Evolutionary conservation across 345 rosid genomes (phyloP).

Genomic region (Schrenkiella parvula): DNA sequence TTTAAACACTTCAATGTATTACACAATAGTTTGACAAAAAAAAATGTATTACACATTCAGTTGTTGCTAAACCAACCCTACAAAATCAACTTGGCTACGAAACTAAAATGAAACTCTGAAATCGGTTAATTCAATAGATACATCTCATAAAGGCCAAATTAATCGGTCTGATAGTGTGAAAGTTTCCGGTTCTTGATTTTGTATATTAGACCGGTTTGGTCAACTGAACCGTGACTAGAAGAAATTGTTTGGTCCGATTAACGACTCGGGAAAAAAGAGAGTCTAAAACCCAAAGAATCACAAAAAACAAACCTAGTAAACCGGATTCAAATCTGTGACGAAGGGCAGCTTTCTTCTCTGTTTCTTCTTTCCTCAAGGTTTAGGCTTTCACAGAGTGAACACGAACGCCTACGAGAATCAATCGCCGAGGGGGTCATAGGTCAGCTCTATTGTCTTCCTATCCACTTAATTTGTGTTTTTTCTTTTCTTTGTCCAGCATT

Average conservation of each 20-base stretch:
- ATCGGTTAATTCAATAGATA: not conserved
- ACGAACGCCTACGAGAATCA: constrained; percentile 1
- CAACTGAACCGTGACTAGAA: not conserved
- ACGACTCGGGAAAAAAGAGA: too few species aligned
- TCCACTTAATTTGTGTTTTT: not conserved
- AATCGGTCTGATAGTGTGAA: not conserved
- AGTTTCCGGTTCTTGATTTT: not conserved
- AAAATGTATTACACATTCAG: not conserved
- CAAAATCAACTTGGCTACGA: not conserved
- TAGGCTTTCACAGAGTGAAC: not conserved
- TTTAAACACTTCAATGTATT: too few species aligned
- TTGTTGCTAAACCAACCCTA: not conserved
- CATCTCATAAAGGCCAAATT: not conserved
- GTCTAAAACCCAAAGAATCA: not conserved
- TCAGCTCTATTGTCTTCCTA: not conserved
- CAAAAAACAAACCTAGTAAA: not conserved
- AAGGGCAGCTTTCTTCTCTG: not conserved
- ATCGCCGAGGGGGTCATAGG: not conserved
- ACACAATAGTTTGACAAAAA: too few species aligned
- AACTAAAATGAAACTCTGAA: not conserved
- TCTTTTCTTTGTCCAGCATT: not conserved
- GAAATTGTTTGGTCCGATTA: not conserved
- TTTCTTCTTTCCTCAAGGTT: not conserved
- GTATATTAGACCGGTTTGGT: not conserved
- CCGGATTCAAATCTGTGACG: not conserved